Evolutionary conservation across 257 asterid genomes (phyloP), one percentile per base, ranked within the genome.

Genomic region (Thymus quinquecostatus): DNA sequence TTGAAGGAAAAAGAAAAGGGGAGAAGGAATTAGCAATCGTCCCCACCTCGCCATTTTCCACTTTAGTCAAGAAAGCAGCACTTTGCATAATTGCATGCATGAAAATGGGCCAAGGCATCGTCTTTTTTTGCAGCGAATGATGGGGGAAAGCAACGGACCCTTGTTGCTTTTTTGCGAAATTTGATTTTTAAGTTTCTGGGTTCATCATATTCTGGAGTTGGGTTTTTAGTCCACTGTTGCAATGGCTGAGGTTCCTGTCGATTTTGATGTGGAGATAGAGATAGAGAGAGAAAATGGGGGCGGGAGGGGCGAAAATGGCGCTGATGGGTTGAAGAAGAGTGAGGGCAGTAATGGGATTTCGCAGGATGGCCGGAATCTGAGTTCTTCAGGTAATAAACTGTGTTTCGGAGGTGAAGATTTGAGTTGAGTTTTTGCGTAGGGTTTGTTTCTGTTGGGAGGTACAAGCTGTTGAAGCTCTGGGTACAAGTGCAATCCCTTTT

Each of bases 241-340:
- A 57, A 83, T 83, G 83, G 78, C 72, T n/a, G 81, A 72, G 66
- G 78, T 76, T 68, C 80, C 84, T 21, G 64, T 74, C 59, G 75
- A 80, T 75, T 53, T 75, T 41, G 74, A 59, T 73, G 80, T 78
- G 71, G 81, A 80, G 74, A 80, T 75, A 62, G 85, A 72, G 76
- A 68, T 76, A 38, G 41, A 38, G 21, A 21, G 21, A 44, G 83
- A 77, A 67, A 75, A 66, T 48, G 79, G 75, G 53, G 75, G 57
- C 45, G 72, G 58, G 64, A 62, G 78, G 8, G 68, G 36, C 13
- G 55, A 4, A 0, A 6, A 9, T 60, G 66, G 50, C 3, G 76
- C 54, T 64, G 81, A 64, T 32, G 77, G 64, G 58, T 12, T 72
- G 45, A 44, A 57, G 48, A 40, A 40, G 62, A 57, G 48, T 0